Base-by-base conservation (phyloP, 2,329 filamentous ascomycete genomes). In the Pseudogymnoascus sp. region DNA sequence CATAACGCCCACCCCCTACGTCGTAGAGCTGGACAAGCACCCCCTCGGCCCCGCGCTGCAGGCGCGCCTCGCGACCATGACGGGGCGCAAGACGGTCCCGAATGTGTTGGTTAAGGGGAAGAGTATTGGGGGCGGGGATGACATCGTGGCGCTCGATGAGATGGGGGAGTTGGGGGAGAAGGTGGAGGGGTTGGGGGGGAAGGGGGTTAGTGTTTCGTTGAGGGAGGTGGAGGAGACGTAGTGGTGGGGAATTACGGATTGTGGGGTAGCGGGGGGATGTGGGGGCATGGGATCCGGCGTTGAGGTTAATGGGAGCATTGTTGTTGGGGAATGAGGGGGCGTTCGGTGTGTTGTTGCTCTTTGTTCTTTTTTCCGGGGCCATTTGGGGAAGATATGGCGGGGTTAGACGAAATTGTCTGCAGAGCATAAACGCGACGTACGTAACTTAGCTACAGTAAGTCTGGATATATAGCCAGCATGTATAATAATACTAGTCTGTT, bases 11-110 rank as follows among this genome's bases (percentile, higher is more conserved):
- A 77, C 84, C 10, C 95, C 95, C 0, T 89, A 87, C 72, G 89
- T 99, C 7, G 92, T 97, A 61, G 95, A 99, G 77, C 84, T 99
- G 11, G 92, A 99, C 76, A 76, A 86, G 67, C 91, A 97, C 72
- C 83, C 86, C 0, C 80, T 96, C 11, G 95, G 93, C 37, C 72
- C 77, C 1, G 77, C 83, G 63, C 77, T 99, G 44, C 95, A 99
- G 75, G 83, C 81, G 9, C 82, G 85, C 17, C 80, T 99, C 9
- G 82, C 76, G 15, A 83, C 87, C 65, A 88, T 84, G 72, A 97
- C 95, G 0, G 89, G 90, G 50, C 84, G 93, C 60, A 81, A 80
- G 65, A 99, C 95, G 0, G 95, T 99, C 0, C 95, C 95, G 15
- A 99, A 99, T 73, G 83, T 97, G 37, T 82, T 99, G 69, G 82